These are phyloP conservation scores for Talaromyces amestolkiae DNA, from an alignment of 2,329 filamentous ascomycete species.

Conservation along the genomic window DNA sequence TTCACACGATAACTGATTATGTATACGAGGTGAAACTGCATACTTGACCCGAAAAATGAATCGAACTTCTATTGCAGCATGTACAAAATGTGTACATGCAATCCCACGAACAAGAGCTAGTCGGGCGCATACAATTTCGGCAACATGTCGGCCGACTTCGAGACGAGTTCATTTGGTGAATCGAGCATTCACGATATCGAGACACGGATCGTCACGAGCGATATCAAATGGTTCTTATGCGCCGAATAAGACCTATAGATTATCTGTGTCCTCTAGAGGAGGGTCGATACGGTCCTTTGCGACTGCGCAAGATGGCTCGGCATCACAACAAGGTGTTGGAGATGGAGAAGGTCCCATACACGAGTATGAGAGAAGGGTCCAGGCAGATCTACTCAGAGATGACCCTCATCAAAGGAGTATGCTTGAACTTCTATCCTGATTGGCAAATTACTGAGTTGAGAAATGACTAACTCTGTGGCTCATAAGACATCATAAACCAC, in stretches of 20 bases:
- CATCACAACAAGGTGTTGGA: constrained; percentile 2
- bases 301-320: constrained; percentile 5
- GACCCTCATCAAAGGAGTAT: constrained; percentile 87
- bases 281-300: constrained; percentile 3
- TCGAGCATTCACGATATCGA: constrained; percentile 1
- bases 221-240: neutral
- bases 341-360: constrained; percentile 66
- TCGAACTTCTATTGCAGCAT: neutral
- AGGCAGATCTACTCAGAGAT: constrained; percentile 70
- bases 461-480: neutral
- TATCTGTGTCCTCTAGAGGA: neutral
- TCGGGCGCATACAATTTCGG: neutral
- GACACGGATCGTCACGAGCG: neutral
- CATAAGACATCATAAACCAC: constrained; percentile 76
- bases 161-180: neutral
- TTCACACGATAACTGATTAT: neutral
- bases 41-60: constrained; percentile 5
- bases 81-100: constrained; percentile 7
- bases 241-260: neutral
- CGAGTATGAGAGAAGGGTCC: constrained; percentile 83
- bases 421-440: constrained; percentile 20
- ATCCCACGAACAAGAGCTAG: neutral
- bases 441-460: neutral
- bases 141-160: neutral
- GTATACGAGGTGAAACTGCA: neutral